Conservation (phyloP, 371 early-diverging fungal genomes). For the Mucor racemosus region DNA sequence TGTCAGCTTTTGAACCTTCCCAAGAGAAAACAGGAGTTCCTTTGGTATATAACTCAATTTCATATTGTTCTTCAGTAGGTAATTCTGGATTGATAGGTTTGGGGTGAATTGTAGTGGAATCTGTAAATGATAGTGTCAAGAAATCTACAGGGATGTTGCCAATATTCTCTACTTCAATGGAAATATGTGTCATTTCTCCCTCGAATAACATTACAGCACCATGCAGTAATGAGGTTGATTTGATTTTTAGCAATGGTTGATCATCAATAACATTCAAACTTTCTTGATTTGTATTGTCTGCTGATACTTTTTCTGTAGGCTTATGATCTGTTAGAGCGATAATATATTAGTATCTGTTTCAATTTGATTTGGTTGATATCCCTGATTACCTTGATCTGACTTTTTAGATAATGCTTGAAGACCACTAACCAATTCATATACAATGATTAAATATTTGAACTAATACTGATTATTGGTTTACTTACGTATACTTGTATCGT, state of each 20-base stretch:
- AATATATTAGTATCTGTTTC: not conserved
- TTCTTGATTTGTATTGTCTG: not conserved
- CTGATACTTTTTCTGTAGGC: not conserved
- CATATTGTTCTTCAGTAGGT: conserved; percentile 74
- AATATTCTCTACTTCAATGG: conserved; percentile 76
- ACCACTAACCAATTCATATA: conserved; percentile 7
- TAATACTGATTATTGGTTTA: not conserved
- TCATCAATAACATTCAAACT: conserved; percentile 57
- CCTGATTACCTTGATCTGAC: not conserved
- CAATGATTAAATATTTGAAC: not conserved
- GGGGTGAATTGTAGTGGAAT: conserved; percentile 58
- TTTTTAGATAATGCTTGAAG: conserved; percentile 20
- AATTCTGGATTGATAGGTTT: conserved; percentile 54
- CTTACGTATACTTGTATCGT: conserved; percentile 24
- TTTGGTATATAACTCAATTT: conserved; percentile 72
- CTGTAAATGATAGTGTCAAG: conserved; percentile 69
- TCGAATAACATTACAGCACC: conserved; percentile 84
- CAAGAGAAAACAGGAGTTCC: conserved; percentile 70
- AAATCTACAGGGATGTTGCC: conserved; percentile 73
- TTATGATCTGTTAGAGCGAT: not conserved
- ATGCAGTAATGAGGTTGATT: conserved; percentile 64
- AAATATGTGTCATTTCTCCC: conserved; percentile 73
- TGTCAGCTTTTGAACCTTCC: conserved; percentile 37
- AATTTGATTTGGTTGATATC: not conserved
- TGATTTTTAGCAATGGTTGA: conserved; percentile 73